phyloP scores from a whole-genome alignment of 2,329 filamentous ascomycete genomes.

The Pseudogymnoascus sp. region DNA sequence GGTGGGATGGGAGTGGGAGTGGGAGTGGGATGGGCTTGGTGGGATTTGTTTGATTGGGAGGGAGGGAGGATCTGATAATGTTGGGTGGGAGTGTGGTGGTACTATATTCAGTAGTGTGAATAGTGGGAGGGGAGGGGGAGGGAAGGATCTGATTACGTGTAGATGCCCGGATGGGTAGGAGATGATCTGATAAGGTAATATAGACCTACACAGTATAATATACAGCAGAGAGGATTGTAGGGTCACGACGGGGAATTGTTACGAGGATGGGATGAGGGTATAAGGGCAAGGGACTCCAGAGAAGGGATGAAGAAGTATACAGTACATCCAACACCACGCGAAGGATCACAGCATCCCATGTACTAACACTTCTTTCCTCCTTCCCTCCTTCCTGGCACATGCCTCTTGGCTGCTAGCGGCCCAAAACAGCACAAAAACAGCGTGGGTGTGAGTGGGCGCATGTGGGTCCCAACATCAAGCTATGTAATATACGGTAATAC shows the following conservation, averaged over 20 bases:
- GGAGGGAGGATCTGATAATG: not conserved
- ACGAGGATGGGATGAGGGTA: not conserved
- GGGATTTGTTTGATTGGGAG: not conserved
- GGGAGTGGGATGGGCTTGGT: not conserved
- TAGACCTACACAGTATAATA: no score
- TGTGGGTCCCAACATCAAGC: not conserved
- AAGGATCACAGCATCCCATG: not conserved
- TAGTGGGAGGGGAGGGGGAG: not conserved
- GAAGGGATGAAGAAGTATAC: not conserved
- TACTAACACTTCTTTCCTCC: not conserved
- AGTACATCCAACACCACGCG: not conserved
- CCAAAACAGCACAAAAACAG: not conserved
- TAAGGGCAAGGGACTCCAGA: not conserved
- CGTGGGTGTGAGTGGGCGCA: not conserved
- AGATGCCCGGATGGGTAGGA: not conserved
- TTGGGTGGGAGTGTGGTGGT: not conserved
- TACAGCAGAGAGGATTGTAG: no score
- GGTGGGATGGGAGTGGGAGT: not conserved
- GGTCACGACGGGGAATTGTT: not conserved
- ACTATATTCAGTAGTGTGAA: not conserved
- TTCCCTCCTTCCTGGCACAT: not conserved
- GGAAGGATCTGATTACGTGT: not conserved
- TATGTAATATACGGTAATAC: not conserved
- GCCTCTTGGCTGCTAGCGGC: not conserved
- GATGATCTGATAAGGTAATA: not conserved